These are phyloP conservation scores for Zygotorulaspora florentina DNA, from an alignment of 805 yeast species.

Conservation along the genomic window DNA sequence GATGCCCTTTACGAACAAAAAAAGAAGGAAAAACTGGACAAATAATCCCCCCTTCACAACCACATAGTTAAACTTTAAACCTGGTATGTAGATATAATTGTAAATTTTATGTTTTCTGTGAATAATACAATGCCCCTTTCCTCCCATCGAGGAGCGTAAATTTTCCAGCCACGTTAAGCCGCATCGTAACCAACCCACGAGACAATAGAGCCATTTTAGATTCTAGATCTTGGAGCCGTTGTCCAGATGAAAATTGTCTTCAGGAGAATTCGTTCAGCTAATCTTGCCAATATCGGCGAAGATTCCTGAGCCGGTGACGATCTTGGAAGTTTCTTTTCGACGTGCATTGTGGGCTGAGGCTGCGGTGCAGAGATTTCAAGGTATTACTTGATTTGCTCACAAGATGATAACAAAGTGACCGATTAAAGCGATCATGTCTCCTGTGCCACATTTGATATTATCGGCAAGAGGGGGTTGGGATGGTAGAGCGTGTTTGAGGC, in stretches of 20 bases:
- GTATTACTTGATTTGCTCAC: background rate
- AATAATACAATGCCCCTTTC: no score
- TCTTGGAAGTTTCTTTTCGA: background rate
- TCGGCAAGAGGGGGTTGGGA: background rate
- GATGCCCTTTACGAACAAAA: slow-evolving; percentile 33
- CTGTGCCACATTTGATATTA: background rate
- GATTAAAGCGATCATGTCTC: background rate
- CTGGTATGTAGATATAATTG: no score
- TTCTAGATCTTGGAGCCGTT: no score
- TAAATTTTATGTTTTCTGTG: no score
- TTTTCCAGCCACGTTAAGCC: background rate
- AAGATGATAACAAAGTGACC: background rate
- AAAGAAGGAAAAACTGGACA: slow-evolving; percentile 19
- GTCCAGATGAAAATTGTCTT: no score
- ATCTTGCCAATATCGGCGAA: background rate
- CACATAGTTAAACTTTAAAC: no score
- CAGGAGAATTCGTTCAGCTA: background rate
- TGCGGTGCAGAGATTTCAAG: slow-evolving; percentile 1
- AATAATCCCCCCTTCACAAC: no score
- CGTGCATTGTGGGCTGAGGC: background rate
- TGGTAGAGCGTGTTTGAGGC: background rate
- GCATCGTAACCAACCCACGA: no score
- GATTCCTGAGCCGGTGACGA: background rate
- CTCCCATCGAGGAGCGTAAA: background rate
- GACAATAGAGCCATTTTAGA: no score